Evolutionary conservation across 164 flowering plant genomes (phyloP).

Genomic region (Dillenia turbinata): DNA sequence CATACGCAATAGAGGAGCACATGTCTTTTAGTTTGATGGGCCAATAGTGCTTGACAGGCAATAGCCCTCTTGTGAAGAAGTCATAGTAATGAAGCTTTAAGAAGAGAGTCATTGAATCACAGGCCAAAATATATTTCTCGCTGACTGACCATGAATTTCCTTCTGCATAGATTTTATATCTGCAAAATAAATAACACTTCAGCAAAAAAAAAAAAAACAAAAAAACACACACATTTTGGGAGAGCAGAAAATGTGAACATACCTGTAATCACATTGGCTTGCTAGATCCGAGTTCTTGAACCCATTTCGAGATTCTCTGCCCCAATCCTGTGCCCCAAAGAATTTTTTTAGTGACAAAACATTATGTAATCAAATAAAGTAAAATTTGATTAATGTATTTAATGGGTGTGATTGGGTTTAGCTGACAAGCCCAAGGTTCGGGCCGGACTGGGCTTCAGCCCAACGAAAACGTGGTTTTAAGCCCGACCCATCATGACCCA

Average conservation of each 20-base stretch:
- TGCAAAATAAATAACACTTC: background rate
- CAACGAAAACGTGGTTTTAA: too few relatives aligned
- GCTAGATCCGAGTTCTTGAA: constrained; percentile 8
- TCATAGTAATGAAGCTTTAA: constrained; percentile 5
- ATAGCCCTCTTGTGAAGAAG: constrained; percentile 8
- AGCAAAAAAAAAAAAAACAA: background rate
- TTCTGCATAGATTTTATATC: constrained; percentile 16
- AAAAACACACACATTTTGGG: background rate
- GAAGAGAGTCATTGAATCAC: constrained; percentile 8
- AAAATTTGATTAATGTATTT: too few relatives aligned
- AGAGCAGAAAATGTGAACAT: too few relatives aligned
- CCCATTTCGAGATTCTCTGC: background rate
- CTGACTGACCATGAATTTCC: constrained; percentile 16
- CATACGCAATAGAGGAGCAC: constrained; percentile 9
- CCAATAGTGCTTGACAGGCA: constrained; percentile 5
- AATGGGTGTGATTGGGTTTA: too few relatives aligned
- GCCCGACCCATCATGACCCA: too few relatives aligned
- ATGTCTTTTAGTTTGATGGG: background rate
- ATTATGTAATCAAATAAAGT: too few relatives aligned
- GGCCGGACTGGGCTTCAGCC: too few relatives aligned
- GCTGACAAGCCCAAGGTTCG: too few relatives aligned
- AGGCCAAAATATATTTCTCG: constrained; percentile 14
- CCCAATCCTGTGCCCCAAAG: constrained; percentile 9
- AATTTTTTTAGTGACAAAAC: too few relatives aligned
- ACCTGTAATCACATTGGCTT: constrained; percentile 15